Conservation (phyloP, 371 early-diverging fungal species). For the Coemansia sp. region DNA sequence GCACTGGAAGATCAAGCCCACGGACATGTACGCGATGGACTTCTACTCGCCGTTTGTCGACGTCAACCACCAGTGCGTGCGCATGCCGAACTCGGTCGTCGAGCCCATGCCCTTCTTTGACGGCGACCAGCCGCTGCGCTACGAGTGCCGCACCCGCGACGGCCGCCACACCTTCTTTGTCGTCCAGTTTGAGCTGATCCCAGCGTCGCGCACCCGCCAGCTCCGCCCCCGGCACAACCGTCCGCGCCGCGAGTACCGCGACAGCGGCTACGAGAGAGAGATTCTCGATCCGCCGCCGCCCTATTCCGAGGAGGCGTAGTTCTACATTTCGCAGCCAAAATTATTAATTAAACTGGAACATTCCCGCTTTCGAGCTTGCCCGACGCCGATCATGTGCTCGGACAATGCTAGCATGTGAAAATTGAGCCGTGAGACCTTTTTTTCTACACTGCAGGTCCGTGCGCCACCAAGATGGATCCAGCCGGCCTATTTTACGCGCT, state of each 20-base stretch:
- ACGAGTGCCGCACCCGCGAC: slow-evolving; percentile 55
- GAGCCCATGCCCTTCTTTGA: slow-evolving; percentile 57
- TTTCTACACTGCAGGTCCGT: not conserved
- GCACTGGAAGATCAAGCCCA: slow-evolving; percentile 57
- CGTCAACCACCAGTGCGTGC: slow-evolving; percentile 71
- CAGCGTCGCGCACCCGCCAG: slow-evolving; percentile 41
- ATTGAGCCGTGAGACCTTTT: not conserved
- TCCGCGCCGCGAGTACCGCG: slow-evolving; percentile 47
- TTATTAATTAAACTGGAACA: not conserved
- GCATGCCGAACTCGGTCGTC: slow-evolving; percentile 64
- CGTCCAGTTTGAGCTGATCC: slow-evolving; percentile 57
- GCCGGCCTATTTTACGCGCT: too few relatives aligned
- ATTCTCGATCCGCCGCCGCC: slow-evolving; percentile 50
- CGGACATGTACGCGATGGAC: slow-evolving; percentile 66
- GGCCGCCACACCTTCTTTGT: slow-evolving; percentile 55
- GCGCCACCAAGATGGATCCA: not conserved
- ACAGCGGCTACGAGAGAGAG: slow-evolving; percentile 49
- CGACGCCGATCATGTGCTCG: not conserved
- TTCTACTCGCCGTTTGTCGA: slow-evolving; percentile 73
- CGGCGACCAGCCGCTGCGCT: slow-evolving; percentile 66
- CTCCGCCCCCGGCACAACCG: slow-evolving; percentile 29
- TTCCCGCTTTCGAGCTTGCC: not conserved
- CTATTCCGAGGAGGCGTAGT: slow-evolving; percentile 32
- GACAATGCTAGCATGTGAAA: not conserved
- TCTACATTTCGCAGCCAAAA: not conserved